A percentile compares a stretch with the other conserved stretches of the same genome.
These are phyloP conservation scores for Sporobolomyces phaffii DNA, from an alignment of 768 basidiomycete species.

Conservation along the genomic window DNA sequence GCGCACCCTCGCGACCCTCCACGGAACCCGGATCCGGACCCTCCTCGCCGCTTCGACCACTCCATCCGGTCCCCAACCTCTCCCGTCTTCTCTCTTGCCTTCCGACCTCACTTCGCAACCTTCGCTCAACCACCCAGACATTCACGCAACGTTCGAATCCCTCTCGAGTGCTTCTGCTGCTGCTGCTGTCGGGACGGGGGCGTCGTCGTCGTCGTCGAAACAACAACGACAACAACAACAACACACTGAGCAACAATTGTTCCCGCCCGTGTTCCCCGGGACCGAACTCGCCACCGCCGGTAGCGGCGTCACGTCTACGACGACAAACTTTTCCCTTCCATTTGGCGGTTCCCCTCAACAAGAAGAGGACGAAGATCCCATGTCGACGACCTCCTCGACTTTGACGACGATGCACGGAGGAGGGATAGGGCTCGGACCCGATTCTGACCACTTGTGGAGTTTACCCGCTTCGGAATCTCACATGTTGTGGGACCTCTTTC, in stretches of 20 bases:
- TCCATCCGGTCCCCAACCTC: neutral
- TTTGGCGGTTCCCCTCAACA: neutral
- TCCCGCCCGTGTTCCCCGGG: neutral
- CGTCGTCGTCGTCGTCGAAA: too few relatives aligned
- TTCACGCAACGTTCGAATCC: neutral
- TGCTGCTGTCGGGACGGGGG: too few relatives aligned
- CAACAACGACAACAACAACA: neutral
- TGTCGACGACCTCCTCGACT: neutral
- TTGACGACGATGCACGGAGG: neutral
- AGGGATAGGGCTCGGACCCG: neutral
- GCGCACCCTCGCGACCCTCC: constrained; percentile 30
- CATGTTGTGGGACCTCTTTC: constrained; percentile 22
- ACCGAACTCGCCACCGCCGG: too few relatives aligned
- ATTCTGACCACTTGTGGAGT: constrained; percentile 3
- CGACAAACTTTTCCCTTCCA: neutral
- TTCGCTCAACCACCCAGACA: neutral
- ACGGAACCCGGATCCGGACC: constrained; percentile 27
- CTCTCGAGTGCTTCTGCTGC: too few relatives aligned
- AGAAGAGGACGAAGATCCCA: too few relatives aligned
- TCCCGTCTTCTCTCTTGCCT: neutral
- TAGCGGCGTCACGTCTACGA: too few relatives aligned
- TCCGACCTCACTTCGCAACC: neutral
- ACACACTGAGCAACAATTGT: neutral
- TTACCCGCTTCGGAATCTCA: constrained; percentile 10
- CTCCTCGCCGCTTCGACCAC: constrained; percentile 6